Evolutionary conservation across 345 rosid species (phyloP).

Genomic region (Anastatica hierochuntica): DNA sequence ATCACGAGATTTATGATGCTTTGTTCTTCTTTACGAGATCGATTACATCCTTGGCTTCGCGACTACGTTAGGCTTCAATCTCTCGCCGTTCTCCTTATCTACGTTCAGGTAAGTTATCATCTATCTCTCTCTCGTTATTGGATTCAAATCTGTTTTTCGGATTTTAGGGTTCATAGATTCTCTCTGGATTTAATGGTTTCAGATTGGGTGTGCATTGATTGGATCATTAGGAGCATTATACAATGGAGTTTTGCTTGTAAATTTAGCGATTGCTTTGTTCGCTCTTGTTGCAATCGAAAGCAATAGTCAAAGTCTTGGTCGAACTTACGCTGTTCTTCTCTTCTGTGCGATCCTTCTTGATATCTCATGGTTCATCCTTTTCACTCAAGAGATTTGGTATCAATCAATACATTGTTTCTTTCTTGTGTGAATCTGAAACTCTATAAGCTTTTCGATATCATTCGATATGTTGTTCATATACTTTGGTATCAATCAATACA

Average conservation of each 20-base stretch:
- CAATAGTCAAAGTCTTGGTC: slow-evolving; percentile 67
- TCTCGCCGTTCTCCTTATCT: slow-evolving; percentile 75
- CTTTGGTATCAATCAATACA: slow-evolving; percentile 35
- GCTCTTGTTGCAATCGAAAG: slow-evolving; percentile 87
- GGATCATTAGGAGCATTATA: slow-evolving; percentile 84
- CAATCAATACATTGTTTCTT: background rate
- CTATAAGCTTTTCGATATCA: too few relatives aligned
- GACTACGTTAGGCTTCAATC: slow-evolving; percentile 74
- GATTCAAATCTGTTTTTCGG: background rate
- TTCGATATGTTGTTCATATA: background rate
- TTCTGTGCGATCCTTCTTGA: slow-evolving; percentile 58
- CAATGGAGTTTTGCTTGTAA: slow-evolving; percentile 67
- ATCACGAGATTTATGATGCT: slow-evolving; percentile 29
- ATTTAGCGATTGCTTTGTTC: slow-evolving; percentile 66
- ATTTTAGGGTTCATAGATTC: slow-evolving; percentile 20
- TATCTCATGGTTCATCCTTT: slow-evolving; percentile 62
- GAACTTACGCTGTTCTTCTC: slow-evolving; percentile 76
- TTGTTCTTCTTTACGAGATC: slow-evolving; percentile 39
- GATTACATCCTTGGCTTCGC: slow-evolving; percentile 56
- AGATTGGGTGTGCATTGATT: slow-evolving; percentile 79
- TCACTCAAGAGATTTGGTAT: slow-evolving; percentile 58
- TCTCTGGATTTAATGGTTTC: slow-evolving; percentile 1
- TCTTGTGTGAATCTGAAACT: too few relatives aligned
- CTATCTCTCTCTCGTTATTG: background rate
- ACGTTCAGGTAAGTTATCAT: slow-evolving; percentile 47